phyloP scores from a whole-genome alignment of 345 rosid genomes.

The Turritis glabra region DNA sequence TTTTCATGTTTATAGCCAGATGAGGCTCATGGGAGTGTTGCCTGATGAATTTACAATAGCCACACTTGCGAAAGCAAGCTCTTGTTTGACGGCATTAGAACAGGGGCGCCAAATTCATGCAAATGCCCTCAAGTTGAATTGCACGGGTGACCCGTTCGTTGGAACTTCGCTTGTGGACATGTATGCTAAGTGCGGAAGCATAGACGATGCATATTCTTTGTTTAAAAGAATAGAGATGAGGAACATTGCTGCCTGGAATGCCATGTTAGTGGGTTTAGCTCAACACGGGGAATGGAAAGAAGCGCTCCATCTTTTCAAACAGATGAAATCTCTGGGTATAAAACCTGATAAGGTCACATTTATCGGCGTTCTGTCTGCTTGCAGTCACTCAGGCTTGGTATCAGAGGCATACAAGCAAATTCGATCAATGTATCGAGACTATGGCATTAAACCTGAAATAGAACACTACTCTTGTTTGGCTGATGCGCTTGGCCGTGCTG shows the following conservation, averaged over 20 bases:
- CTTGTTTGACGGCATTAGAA: conserved; percentile 58
- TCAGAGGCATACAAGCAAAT: conserved; percentile 52
- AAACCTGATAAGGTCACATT: conserved; percentile 54
- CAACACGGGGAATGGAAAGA: conserved; percentile 59
- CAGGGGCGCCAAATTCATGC: conserved; percentile 72
- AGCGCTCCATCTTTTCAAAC: conserved; percentile 49
- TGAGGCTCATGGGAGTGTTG: conserved; percentile 54
- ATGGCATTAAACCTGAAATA: conserved; percentile 57
- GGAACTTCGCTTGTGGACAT: conserved; percentile 63
- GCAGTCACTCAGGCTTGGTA: conserved; percentile 55
- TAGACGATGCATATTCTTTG: conserved; percentile 52
- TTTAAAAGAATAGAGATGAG: conserved; percentile 46
- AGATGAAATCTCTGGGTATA: conserved; percentile 43
- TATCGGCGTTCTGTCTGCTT: conserved; percentile 56
- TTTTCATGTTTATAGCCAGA: conserved; percentile 51
- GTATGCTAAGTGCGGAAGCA: conserved; percentile 74
- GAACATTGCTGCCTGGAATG: conserved; percentile 50
- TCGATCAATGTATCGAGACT: conserved; percentile 44
- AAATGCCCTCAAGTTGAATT: conserved; percentile 51
- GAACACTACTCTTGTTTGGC: conserved; percentile 65
- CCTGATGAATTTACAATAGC: conserved; percentile 69
- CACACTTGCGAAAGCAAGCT: conserved; percentile 61
- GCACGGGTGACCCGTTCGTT: conserved; percentile 49
- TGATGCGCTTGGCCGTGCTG: conserved; percentile 66
- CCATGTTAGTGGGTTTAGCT: conserved; percentile 59